Evolutionary conservation across 805 yeast species (phyloP).

Genomic region (Ogataea dorogensis): DNA sequence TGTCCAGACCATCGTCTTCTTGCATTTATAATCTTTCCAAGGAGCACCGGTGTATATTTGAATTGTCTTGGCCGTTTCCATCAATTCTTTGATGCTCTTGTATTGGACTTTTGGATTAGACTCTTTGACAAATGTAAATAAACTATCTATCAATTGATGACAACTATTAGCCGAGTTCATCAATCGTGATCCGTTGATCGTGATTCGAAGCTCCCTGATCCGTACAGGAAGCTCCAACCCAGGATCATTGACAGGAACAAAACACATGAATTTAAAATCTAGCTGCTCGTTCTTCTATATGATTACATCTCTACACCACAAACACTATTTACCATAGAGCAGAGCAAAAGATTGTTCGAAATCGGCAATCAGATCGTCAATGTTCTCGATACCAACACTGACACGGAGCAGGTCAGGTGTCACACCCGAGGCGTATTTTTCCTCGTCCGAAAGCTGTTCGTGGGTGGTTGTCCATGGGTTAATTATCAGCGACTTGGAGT

Average conservation of each 20-base stretch:
- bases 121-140: constrained; percentile 14
- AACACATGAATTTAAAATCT: constrained; percentile 1
- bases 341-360: constrained; percentile 79
- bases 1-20: constrained; percentile 17
- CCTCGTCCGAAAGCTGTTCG: constrained; percentile 82
- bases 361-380: constrained; percentile 88
- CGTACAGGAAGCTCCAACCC: constrained; percentile 11
- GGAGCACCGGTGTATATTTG: constrained; percentile 11
- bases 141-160: constrained; percentile 25
- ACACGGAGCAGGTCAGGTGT: constrained; percentile 85
- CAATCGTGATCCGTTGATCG: constrained; percentile 16
- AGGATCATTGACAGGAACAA: constrained; percentile 11
- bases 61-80: constrained; percentile 13
- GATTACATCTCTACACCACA: constrained; percentile 4
- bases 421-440: constrained; percentile 81
- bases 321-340: constrained; percentile 39
- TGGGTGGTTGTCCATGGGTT: constrained; percentile 97
- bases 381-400: constrained; percentile 86
- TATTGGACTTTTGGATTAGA: background rate
- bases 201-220: constrained; percentile 17
- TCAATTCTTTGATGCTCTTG: constrained; percentile 7
- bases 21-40: constrained; percentile 19
- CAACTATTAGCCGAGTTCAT: constrained; percentile 28
- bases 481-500: constrained; percentile 89
- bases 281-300: background rate